Percentiles rank a stretch among this genome's conserved stretches.
phyloP scores from a whole-genome alignment of 148 eudicot species.

The Linanthus parryae region DNA sequence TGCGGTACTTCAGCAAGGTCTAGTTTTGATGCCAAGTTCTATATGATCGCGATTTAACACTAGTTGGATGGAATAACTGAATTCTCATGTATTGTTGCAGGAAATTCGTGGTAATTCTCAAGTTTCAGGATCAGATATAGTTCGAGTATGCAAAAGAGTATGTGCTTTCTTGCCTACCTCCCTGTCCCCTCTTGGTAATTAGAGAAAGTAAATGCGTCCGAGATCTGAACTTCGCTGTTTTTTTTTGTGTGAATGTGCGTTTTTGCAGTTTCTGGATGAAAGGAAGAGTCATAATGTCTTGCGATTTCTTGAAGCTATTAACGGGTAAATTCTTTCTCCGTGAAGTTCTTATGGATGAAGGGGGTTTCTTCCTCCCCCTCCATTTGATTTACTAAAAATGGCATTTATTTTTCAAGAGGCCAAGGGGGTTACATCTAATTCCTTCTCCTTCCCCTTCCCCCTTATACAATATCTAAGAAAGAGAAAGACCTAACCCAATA shows the following conservation, averaged over 20 bases:
- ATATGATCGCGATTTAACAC: not conserved
- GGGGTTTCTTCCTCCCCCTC: no score
- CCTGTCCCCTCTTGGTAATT: not conserved
- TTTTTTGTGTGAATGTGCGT: not conserved
- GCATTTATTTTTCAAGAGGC: no score
- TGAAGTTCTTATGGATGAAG: no score
- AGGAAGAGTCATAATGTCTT: constrained; percentile 64
- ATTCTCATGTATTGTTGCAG: constrained; percentile 30
- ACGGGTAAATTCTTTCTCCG: constrained; percentile 35
- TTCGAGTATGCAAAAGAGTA: constrained; percentile 72
- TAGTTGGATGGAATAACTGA: constrained; percentile 1
- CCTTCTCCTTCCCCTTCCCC: no score
- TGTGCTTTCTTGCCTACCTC: constrained; percentile 19
- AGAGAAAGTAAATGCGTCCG: no score
- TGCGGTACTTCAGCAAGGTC: constrained; percentile 93
- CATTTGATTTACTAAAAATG: no score
- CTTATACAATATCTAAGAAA: no score
- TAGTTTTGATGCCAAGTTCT: constrained; percentile 3
- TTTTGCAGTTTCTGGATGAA: constrained; percentile 70
- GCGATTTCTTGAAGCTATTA: constrained; percentile 79
- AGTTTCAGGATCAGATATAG: constrained; percentile 74
- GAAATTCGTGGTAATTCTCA: constrained; percentile 63
- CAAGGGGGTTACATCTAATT: no score
- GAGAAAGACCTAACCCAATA: no score
- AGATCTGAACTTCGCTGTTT: constrained; percentile 1